Conservation (phyloP, 306 rosid genomes). For the Ormosia semicastrata region DNA sequence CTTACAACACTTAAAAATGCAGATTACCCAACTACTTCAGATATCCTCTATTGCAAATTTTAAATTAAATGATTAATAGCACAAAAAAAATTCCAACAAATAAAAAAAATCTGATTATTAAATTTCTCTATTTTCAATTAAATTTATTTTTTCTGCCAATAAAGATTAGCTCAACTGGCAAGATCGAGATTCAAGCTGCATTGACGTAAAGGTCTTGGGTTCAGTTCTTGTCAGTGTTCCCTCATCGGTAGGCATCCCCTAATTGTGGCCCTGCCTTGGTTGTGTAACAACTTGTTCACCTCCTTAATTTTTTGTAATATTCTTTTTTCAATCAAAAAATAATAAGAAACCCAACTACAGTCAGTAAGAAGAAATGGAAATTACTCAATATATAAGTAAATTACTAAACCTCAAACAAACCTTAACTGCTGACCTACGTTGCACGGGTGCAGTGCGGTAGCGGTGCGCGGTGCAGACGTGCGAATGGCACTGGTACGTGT, state of each 20-base stretch:
- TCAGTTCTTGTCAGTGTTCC: neutral
- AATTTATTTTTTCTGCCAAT: neutral
- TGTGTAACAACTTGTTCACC: neutral
- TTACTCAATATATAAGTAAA: neutral
- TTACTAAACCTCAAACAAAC: slow-evolving; percentile 15
- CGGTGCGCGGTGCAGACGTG: too few relatives aligned
- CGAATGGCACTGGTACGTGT: too few relatives aligned
- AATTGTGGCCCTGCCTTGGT: neutral
- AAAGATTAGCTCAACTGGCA: neutral
- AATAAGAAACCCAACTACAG: neutral
- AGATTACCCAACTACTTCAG: slow-evolving; percentile 7
- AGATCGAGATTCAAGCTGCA: slow-evolving; percentile 11
- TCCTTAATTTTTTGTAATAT: neutral
- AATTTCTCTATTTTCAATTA: neutral
- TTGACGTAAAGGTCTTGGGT: neutral
- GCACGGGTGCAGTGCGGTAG: too few relatives aligned
- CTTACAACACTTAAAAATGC: neutral
- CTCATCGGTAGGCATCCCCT: neutral
- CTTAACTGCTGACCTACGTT: neutral
- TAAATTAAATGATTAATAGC: slow-evolving; percentile 1
- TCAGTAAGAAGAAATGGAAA: neutral
- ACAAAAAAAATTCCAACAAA: neutral
- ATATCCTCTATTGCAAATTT: neutral
- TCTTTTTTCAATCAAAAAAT: neutral
- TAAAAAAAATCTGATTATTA: neutral